Base-by-base conservation (phyloP, 306 rosid species). In the Canavalia ensiformis region DNA sequence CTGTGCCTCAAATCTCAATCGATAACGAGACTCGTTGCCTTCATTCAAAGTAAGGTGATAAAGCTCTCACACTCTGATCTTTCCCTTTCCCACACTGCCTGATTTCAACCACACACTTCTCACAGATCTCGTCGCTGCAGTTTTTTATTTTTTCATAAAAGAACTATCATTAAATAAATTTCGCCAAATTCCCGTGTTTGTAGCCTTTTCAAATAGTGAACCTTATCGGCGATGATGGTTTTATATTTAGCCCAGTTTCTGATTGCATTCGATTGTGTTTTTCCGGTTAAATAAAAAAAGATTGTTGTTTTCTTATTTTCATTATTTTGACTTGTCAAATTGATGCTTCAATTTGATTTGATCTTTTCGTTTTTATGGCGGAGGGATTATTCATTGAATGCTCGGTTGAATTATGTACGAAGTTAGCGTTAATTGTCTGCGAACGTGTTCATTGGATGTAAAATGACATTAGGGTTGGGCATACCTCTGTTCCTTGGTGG, bases 1-100 rank as follows among this genome's bases (percentile, higher is more conserved):
- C 72, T 41, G 31, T 9, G 49, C 71, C 41, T n/a, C 88, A 58
- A 72, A 51, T 81, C 80, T 42, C 83, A 41, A 29, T 54, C 77
- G 42, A 1, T 28, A 4, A 6, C 67, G n/a, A 63, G 4, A 34
- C 33, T 29, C 29, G 2, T 64, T 44, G 42, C 74, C 62, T 77
- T 12, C 79, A 39, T 73, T 66, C 81, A 44, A 60, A 65, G 81
- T 85, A 81, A 81, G 79, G 62, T 39, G 13, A 3, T 31, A 13
- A 30, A 33, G 18, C 44, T n/a, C 31, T 0, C 42, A 2, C 34
- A 2, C 56, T 44, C 6, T 41, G 0, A 30, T 44, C 9, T 56
- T 0, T 49, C 37, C 35, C 2, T 62, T 2, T 3, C 18, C 57
- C 55, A 7, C 42, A n/a, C 45, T 60, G 44, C 72, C 5, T 4